Evolutionary conservation across 805 yeast species (phyloP), one percentile per base, ranked within the genome.

Genomic region (Saccharomycodes ludwigii): DNA sequence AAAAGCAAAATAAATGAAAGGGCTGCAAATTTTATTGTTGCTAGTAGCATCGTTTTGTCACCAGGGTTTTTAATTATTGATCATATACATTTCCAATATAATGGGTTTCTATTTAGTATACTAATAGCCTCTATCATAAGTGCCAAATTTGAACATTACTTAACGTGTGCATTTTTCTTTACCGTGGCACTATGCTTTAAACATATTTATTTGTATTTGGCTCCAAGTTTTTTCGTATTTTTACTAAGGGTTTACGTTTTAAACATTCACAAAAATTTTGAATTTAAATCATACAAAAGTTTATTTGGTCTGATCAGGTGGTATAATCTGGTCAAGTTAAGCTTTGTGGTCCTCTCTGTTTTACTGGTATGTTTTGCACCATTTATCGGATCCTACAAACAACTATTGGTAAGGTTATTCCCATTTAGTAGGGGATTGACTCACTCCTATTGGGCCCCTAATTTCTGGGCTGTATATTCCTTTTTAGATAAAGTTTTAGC

Each of bases 371-470:
- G 94, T 7, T 83, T 86, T 60, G 78, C 65, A 1, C 97, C 97
- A 1, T 86, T 86, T 47, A 53, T 68, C 5, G 69, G 68, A 43
- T 48, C 47, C 23, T 61, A 70, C 42, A 63, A 65, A 2, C 72
- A 82, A 39, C 55, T 91, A 12, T 29, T 83, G 6, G 48, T 59
- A 4, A 65, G 98, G 28, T 58, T 91, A 20, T 91, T 91, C 57
- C 98, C 98, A 5, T 88, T 88, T 50, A 78, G 93, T 30, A 66
- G 97, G 50, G 97, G 97, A 1, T 64, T 91, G 22, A 91, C 96
- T 4, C 98, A 91, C 56, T 95, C 97, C 0, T 91, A 91, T 58
- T 91, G 98, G 97, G 97, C 98, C 1, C 97, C 99, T 11, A 91
- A 91, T 47, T 62, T 85, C 29, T 91, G 99, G 99, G 95, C 98